phyloP scores from a whole-genome alignment of 1,284 basidiomycete genomes.

The Tremellales sp. region DNA sequence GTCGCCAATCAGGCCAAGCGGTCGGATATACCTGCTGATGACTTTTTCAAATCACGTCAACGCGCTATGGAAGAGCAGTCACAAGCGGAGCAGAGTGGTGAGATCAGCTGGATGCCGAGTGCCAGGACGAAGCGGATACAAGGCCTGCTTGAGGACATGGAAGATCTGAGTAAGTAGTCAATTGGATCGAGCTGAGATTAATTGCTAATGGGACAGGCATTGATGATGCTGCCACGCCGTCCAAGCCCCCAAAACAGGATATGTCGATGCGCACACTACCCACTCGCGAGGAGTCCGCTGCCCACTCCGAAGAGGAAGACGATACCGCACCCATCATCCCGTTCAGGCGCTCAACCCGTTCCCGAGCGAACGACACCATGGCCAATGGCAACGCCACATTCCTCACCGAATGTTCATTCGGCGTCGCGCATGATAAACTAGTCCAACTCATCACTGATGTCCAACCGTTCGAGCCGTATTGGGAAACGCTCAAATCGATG shows the following conservation, averaged over 20 bases:
- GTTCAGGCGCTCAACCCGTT: conserved; percentile 6
- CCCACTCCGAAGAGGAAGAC: conserved; percentile 11
- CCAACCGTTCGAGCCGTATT: conserved; percentile 89
- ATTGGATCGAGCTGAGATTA: not conserved
- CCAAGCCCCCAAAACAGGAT: conserved; percentile 54
- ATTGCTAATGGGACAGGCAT: conserved; percentile 22
- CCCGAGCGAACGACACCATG: conserved; percentile 7
- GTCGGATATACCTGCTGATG: conserved; percentile 29
- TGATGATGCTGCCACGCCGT: conserved; percentile 56
- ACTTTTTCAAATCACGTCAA: conserved; percentile 35
- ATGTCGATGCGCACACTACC: not conserved
- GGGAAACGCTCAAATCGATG: conserved; percentile 75
- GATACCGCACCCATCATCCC: conserved; percentile 21
- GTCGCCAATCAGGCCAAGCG: not conserved
- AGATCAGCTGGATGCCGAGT: conserved; percentile 55
- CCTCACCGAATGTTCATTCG: conserved; percentile 88
- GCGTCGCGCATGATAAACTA: conserved; percentile 80
- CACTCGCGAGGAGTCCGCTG: not conserved
- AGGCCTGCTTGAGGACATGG: conserved; percentile 67
- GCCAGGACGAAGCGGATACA: conserved; percentile 71
- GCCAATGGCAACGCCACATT: conserved; percentile 65
- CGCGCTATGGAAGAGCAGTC: too few relatives aligned
- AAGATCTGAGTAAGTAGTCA: conserved; percentile 57
- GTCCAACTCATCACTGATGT: conserved; percentile 92
- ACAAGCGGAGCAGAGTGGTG: conserved; percentile 13